Evolutionary conservation across 345 rosid species (phyloP).

Genomic region (Psidium guajava): DNA sequence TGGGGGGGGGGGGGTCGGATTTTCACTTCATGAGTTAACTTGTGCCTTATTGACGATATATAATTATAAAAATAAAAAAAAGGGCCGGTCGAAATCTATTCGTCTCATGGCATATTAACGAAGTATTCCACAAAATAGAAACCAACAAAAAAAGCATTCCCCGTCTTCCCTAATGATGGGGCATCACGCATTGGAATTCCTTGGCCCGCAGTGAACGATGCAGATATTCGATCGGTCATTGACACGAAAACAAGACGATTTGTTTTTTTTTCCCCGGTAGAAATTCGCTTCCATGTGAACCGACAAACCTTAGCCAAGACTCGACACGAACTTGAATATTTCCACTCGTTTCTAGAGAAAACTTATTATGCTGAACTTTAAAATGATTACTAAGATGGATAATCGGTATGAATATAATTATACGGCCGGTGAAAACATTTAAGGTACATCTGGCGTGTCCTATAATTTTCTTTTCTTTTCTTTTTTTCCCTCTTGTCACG

Average conservation of each 20-base stretch:
- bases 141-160: background rate
- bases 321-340: rapidly evolving
- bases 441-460: background rate
- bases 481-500: background rate
- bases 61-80: no score
- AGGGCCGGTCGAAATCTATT: background rate
- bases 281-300: background rate
- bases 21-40: no score
- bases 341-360: background rate
- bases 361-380: background rate
- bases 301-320: background rate
- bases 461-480: background rate
- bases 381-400: background rate
- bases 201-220: background rate
- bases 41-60: background rate
- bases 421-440: background rate
- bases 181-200: background rate
- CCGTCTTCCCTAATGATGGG: background rate
- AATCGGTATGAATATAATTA: background rate
- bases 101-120: background rate
- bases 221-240: background rate
- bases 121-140: background rate
- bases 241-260: no score
- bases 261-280: background rate
- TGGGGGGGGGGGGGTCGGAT: no score